Conservation (phyloP, 306 rosid species). For the Biancaea sappan region DNA sequence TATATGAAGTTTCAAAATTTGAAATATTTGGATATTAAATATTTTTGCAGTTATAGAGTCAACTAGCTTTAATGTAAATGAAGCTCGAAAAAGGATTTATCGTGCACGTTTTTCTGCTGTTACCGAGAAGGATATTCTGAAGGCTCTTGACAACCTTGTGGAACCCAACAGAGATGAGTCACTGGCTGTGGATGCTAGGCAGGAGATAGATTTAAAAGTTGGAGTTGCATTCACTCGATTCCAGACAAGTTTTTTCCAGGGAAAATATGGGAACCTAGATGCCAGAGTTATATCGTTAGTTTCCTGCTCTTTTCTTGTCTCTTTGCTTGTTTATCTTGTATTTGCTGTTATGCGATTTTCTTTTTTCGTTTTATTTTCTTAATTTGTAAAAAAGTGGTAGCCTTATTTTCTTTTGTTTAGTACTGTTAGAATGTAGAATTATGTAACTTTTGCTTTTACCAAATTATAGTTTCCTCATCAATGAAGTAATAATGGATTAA, state of each 20-base stretch:
- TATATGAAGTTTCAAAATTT: constrained; percentile 24
- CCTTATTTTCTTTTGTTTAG: constrained; percentile 23
- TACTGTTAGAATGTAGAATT: constrained; percentile 24
- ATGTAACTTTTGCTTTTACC: constrained; percentile 11
- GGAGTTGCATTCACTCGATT: constrained; percentile 97
- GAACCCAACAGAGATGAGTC: constrained; percentile 85
- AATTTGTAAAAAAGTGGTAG: constrained; percentile 8
- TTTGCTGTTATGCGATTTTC: constrained; percentile 11
- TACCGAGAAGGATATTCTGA: constrained; percentile 85
- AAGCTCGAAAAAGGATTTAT: constrained; percentile 51
- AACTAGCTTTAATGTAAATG: constrained; percentile 63
- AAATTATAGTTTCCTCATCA: neutral
- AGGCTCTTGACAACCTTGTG: constrained; percentile 87
- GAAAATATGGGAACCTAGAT: constrained; percentile 98
- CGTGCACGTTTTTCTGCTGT: constrained; percentile 97
- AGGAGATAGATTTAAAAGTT: constrained; percentile 98
- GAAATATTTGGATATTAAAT: constrained; percentile 32
- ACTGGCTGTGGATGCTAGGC: constrained; percentile 95
- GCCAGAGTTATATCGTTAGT: constrained; percentile 94
- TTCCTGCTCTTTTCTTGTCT: constrained; percentile 41
- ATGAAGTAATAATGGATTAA: neutral
- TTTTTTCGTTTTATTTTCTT: neutral
- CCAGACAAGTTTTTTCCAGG: constrained; percentile 87
- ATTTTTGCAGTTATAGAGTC: constrained; percentile 81
- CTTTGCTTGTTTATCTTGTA: constrained; percentile 26